Evolutionary conservation across 257 asterid species (phyloP).

Genomic region (Galeopsis tetrahit): DNA sequence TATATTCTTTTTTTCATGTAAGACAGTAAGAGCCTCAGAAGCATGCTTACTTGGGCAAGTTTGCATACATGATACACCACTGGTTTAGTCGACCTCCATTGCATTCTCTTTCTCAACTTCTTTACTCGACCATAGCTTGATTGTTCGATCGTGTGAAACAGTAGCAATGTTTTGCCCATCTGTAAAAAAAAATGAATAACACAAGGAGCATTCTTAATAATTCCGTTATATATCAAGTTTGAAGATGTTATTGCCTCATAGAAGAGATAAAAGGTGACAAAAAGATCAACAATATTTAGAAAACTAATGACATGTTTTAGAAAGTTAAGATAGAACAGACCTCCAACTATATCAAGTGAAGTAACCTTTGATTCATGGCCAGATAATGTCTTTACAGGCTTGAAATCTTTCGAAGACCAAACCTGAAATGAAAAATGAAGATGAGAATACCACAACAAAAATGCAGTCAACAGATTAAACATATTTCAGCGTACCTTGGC

Average conservation of each 20-base stretch:
- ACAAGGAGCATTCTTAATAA: background rate
- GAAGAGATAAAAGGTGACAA: background rate
- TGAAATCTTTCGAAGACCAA: constrained; percentile 94
- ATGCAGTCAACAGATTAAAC: background rate
- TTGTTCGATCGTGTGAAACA: constrained; percentile 92
- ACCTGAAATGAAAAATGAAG: constrained; percentile 49
- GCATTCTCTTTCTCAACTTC: constrained; percentile 61
- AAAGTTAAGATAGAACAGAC: constrained; percentile 45
- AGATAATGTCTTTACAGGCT: constrained; percentile 76
- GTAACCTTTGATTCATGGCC: constrained; percentile 93
- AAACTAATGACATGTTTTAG: background rate
- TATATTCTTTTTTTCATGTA: background rate
- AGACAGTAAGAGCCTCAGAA: background rate
- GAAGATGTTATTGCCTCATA: constrained; percentile 5
- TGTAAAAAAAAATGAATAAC: constrained; percentile 31
- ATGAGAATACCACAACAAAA: constrained; percentile 22
- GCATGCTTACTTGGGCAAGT: background rate
- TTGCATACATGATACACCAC: constrained; percentile 6
- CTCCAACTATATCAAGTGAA: constrained; percentile 75
- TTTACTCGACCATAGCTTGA: constrained; percentile 81
- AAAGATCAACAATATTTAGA: background rate
- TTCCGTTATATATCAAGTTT: background rate
- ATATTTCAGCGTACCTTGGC: constrained; percentile 65
- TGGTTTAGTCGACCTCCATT: constrained; percentile 70
- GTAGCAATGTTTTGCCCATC: constrained; percentile 84